phyloP scores from a whole-genome alignment of 2,329 filamentous ascomycete species.

The Monilinia fructicola region DNA sequence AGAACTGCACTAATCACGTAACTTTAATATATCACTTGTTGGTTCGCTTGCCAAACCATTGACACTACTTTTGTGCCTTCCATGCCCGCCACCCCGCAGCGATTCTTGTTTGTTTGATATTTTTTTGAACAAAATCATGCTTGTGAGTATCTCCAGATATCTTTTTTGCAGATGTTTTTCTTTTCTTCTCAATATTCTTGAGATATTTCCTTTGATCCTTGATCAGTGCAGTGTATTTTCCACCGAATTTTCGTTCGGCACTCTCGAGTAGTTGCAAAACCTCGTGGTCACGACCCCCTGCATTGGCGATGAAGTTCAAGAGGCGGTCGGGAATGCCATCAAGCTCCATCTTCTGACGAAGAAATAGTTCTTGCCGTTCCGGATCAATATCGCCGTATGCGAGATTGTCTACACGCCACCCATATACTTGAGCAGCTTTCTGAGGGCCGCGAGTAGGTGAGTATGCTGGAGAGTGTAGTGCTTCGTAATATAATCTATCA shows the following conservation, averaged over 20 bases:
- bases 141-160: neutral
- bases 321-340: constrained; percentile 7
- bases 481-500: constrained; percentile 16
- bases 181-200: constrained; percentile 1
- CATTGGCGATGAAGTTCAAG: constrained; percentile 13
- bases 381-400: constrained; percentile 20
- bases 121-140: constrained; percentile 5
- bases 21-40: neutral
- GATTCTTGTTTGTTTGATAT: constrained; percentile 12
- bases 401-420: constrained; percentile 12
- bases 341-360: constrained; percentile 17
- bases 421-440: constrained; percentile 12
- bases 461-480: constrained; percentile 9
- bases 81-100: constrained; percentile 16
- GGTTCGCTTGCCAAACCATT: neutral
- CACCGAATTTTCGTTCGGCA: constrained; percentile 9
- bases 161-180: neutral
- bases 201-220: constrained; percentile 9
- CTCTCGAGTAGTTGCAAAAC: constrained; percentile 5
- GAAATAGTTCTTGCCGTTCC: constrained; percentile 12
- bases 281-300: constrained; percentile 12
- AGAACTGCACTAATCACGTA: neutral
- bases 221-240: neutral
- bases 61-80: constrained; percentile 7
- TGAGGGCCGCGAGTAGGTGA: constrained; percentile 7